Percentiles rank a stretch among this genome's conserved stretches.
phyloP scores from a whole-genome alignment of 2,329 filamentous ascomycete species.

The Talaromyces amestolkiae region DNA sequence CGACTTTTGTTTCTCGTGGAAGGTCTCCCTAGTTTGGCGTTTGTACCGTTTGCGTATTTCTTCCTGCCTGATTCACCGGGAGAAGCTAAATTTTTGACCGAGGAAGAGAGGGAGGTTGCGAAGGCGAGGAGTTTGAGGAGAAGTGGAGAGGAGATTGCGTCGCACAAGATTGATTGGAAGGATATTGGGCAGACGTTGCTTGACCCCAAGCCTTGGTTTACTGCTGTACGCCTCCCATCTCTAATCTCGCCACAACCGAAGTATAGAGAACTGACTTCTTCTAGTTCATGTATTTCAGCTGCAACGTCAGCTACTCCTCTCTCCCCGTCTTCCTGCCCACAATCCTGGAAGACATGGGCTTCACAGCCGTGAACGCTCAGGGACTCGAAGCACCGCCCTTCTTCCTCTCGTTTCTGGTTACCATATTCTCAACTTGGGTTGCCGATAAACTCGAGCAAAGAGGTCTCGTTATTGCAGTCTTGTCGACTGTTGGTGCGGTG shows the following conservation, averaged over 20 bases:
- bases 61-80: conserved; percentile 54
- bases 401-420: conserved; percentile 64
- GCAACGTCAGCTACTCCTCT: conserved; percentile 64
- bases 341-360: conserved; percentile 66
- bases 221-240: conserved; percentile 34
- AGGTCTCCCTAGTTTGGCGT: conserved; percentile 58
- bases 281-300: conserved; percentile 57
- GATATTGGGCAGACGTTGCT: conserved; percentile 47
- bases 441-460: conserved; percentile 66
- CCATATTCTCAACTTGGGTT: conserved; percentile 60
- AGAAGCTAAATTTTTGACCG: conserved; percentile 54
- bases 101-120: conserved; percentile 59
- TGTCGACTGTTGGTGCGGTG: conserved; percentile 57
- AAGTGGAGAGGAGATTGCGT: conserved; percentile 47
- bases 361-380: conserved; percentile 64
- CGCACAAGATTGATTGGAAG: conserved; percentile 46
- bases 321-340: conserved; percentile 65
- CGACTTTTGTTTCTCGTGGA: conserved; percentile 64
- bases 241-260: not conserved
- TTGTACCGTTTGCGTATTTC: conserved; percentile 56
- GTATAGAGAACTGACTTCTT: not conserved
- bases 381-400: conserved; percentile 71
- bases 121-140: conserved; percentile 54
- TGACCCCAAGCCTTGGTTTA: conserved; percentile 51
- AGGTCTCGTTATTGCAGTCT: conserved; percentile 56